Evolutionary conservation across 352 stramenopile genomes (phyloP).

Genomic region (Phytophthora rubi): DNA sequence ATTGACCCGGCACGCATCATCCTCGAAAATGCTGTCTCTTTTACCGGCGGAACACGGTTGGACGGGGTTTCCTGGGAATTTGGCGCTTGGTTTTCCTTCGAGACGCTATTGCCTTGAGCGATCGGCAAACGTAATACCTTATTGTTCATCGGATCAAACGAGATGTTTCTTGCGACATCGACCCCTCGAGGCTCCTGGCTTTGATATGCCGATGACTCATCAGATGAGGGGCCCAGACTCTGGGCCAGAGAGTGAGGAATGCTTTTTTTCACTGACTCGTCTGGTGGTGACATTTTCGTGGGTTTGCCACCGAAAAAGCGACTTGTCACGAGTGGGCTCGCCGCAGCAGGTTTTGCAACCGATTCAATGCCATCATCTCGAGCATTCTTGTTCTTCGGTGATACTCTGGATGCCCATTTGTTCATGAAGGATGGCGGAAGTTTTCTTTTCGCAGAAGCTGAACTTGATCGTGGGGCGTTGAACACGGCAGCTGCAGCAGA

Average conservation of each 20-base stretch:
- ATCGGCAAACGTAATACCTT: slow-evolving; percentile 19
- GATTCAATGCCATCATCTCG: slow-evolving; percentile 5
- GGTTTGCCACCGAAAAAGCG: slow-evolving; percentile 48
- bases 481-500: slow-evolving; percentile 20
- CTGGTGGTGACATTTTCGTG: slow-evolving; percentile 38
- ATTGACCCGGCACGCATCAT: slow-evolving; percentile 79
- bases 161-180: slow-evolving; percentile 56
- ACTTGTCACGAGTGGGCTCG: slow-evolving; percentile 40
- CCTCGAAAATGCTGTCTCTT: slow-evolving; percentile 82
- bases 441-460: slow-evolving; percentile 26
- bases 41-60: slow-evolving; percentile 8
- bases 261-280: slow-evolving; percentile 39
- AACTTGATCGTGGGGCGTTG: slow-evolving; percentile 25
- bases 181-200: slow-evolving; percentile 61
- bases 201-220: slow-evolving; percentile 38
- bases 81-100: slow-evolving; percentile 58
- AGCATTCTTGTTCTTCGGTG: neutral
- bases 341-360: neutral
- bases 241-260: slow-evolving; percentile 1
- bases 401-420: slow-evolving; percentile 24
- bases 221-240: neutral
- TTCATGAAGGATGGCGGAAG: slow-evolving; percentile 33
- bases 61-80: slow-evolving; percentile 12
- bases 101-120: slow-evolving; percentile 1
- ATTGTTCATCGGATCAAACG: slow-evolving; percentile 55